phyloP scores from a whole-genome alignment of 208 protist genomes.

The Acanthamoeba castellanii region DNA sequence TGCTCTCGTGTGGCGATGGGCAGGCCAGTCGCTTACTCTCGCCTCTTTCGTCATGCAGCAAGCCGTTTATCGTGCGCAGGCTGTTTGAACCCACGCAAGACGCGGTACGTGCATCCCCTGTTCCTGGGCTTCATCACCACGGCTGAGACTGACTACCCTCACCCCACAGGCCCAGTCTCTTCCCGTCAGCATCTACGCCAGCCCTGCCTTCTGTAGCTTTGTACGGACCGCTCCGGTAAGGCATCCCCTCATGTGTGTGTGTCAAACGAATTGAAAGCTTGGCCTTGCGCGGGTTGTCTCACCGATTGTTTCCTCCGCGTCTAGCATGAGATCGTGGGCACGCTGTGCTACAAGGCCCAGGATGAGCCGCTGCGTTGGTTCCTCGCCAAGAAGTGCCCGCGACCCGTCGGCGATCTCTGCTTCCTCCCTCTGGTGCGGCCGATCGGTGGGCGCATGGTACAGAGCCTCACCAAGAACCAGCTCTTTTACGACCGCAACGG shows the following conservation, averaged over 20 bases:
- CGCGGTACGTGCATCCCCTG: not conserved
- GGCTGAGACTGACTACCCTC: not conserved
- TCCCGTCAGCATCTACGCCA: constrained; percentile 22
- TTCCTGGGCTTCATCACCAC: not conserved
- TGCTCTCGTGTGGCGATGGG: not conserved
- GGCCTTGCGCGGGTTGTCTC: not conserved
- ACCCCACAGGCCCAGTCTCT: not conserved
- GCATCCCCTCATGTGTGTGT: not conserved
- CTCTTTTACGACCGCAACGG: constrained; percentile 18
- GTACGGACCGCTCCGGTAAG: not conserved
- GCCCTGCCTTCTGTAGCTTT: not conserved
- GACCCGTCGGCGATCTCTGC: not conserved
- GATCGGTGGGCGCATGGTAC: not conserved
- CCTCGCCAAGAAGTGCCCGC: not conserved
- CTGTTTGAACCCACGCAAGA: not conserved
- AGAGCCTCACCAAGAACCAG: constrained; percentile 31
- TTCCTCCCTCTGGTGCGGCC: not conserved
- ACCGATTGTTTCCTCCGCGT: not conserved
- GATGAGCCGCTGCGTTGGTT: not conserved
- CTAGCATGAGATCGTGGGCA: not conserved
- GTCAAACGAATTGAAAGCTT: not conserved
- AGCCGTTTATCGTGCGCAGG: not conserved
- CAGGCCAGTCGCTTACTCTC: not conserved
- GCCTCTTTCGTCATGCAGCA: not conserved
- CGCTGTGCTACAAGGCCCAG: constrained; percentile 11